These are phyloP conservation scores for Tetrahymena elliotti DNA, from an alignment of 73 alveolate species.

Conservation along the genomic window DNA sequence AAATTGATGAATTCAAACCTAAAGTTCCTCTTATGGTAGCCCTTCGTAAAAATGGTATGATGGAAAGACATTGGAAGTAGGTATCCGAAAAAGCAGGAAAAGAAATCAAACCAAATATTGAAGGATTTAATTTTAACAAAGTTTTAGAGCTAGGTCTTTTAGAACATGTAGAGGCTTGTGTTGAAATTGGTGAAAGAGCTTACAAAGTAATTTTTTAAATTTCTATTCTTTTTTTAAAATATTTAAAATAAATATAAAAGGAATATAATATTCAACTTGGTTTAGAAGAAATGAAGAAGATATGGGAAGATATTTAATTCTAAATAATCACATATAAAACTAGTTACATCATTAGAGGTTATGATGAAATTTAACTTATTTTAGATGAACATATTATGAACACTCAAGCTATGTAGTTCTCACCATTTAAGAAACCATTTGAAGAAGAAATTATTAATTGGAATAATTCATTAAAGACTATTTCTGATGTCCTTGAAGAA, in stretches of 20 bases:
- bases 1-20: constrained; percentile 94
- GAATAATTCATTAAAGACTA: constrained; percentile 91
- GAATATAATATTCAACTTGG: constrained; percentile 75
- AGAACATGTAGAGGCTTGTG: constrained; percentile 84
- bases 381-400: constrained; percentile 96
- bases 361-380: constrained; percentile 61
- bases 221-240: constrained; percentile 10
- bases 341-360: constrained; percentile 64
- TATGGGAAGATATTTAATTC: constrained; percentile 77
- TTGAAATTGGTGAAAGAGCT: constrained; percentile 96
- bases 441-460: constrained; percentile 98
- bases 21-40: constrained; percentile 97
- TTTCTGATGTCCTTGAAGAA: constrained; percentile 98
- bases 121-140: constrained; percentile 90
- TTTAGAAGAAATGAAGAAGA: constrained; percentile 70
- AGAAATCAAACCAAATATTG: constrained; percentile 91
- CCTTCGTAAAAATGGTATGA: constrained; percentile 94
- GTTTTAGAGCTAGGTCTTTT: constrained; percentile 93
- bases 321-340: constrained; percentile 51
- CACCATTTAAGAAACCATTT: constrained; percentile 98
- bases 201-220: background rate
- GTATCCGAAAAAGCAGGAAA: constrained; percentile 91
- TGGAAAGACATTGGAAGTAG: constrained; percentile 98
- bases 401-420: constrained; percentile 98
- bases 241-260: constrained; percentile 11